Percentiles rank a stretch among this genome's conserved stretches.
These are phyloP conservation scores for Sanghuangporus sanghuang DNA, from an alignment of 1,284 basidiomycete genomes.

Conservation along the genomic window DNA sequence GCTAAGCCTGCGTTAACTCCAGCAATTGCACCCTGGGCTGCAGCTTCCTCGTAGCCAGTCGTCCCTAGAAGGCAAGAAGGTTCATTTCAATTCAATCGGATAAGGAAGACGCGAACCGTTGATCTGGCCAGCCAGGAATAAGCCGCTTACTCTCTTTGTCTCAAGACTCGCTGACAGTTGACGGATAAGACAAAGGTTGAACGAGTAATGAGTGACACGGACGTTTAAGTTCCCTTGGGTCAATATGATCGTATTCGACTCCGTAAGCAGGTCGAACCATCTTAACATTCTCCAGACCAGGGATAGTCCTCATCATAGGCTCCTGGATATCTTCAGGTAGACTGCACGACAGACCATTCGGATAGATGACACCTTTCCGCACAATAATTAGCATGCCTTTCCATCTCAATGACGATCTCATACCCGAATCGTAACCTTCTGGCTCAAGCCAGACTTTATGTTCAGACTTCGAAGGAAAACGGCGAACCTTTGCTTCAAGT, in stretches of 20 bases:
- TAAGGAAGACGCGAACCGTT: constrained; percentile 46
- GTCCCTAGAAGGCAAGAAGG: constrained; percentile 45
- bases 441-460: constrained; percentile 89
- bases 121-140: constrained; percentile 86
- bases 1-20: constrained; percentile 83
- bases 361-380: constrained; percentile 71
- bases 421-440: constrained; percentile 83
- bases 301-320: constrained; percentile 75
- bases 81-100: background rate
- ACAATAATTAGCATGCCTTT: background rate
- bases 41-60: constrained; percentile 91
- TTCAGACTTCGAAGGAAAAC: constrained; percentile 66
- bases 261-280: constrained; percentile 86
- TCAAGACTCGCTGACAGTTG: constrained; percentile 64
- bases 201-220: constrained; percentile 25
- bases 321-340: constrained; percentile 82
- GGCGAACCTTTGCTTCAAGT: constrained; percentile 79
- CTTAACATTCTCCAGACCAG: constrained; percentile 77
- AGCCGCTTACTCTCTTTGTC: constrained; percentile 79
- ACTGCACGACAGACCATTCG: constrained; percentile 85
- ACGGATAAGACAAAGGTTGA: constrained; percentile 6
- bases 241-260: constrained; percentile 91
- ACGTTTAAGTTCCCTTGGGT: constrained; percentile 76
- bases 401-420: constrained; percentile 11
- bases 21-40: constrained; percentile 79